Conservation (phyloP, 2,329 filamentous ascomycete genomes). For the Karstenula rhodostoma region DNA sequence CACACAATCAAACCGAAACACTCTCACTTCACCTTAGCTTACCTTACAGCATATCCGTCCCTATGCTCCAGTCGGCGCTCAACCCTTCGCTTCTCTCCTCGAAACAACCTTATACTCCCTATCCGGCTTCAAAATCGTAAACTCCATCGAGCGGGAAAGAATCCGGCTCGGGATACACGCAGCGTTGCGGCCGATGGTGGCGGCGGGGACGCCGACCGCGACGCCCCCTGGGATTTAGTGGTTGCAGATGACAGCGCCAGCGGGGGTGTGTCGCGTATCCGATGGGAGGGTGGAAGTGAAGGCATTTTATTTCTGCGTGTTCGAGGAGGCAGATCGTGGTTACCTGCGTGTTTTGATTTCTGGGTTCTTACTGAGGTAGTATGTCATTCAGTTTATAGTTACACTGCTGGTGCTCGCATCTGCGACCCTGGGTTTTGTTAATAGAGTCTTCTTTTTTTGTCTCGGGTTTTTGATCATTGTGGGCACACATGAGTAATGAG, state of each 20-base stretch:
- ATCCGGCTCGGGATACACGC: constrained; percentile 19
- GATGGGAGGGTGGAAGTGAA: constrained; percentile 26
- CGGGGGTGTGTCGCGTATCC: constrained; percentile 23
- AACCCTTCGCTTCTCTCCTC: neutral
- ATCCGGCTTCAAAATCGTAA: constrained; percentile 27
- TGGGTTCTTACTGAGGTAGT: constrained; percentile 26
- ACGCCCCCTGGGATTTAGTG: constrained; percentile 22
- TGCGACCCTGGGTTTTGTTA: constrained; percentile 18
- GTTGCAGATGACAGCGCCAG: constrained; percentile 19
- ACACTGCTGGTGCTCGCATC: constrained; percentile 25
- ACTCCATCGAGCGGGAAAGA: constrained; percentile 23
- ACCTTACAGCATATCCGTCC: neutral
- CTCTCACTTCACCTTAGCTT: too few species aligned
- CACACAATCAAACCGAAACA: neutral
- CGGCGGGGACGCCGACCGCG: constrained; percentile 26
- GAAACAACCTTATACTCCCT: constrained; percentile 20
- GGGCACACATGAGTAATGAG: constrained; percentile 23
- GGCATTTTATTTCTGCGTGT: constrained; percentile 22
- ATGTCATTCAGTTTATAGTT: constrained; percentile 29
- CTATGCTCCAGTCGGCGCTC: neutral
- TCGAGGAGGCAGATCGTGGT: constrained; percentile 26
- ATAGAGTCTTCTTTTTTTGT: too few species aligned
- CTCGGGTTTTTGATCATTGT: neutral
- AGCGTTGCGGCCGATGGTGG: constrained; percentile 22
- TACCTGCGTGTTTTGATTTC: constrained; percentile 16